phyloP scores from a whole-genome alignment of 345 rosid species.

The Pistacia integerrima region DNA sequence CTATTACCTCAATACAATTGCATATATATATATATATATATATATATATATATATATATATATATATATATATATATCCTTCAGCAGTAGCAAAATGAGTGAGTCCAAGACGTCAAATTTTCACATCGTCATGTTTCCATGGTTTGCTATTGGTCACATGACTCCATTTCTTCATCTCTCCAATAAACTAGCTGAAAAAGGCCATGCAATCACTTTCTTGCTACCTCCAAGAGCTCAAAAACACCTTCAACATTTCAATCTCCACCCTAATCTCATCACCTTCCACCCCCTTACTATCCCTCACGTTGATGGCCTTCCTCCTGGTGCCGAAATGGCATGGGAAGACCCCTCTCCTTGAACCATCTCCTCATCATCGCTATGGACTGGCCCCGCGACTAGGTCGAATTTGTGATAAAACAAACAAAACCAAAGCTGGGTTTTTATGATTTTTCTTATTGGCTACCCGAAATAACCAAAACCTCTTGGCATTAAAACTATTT shows the following conservation, averaged over 20 bases:
- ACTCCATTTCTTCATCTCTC: slow-evolving; percentile 55
- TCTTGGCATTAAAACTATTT: slow-evolving; percentile 54
- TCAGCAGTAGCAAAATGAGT: slow-evolving; percentile 24
- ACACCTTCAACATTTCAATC: slow-evolving; percentile 40
- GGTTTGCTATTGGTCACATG: slow-evolving; percentile 62
- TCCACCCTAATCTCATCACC: slow-evolving; percentile 46
- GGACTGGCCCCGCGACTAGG: slow-evolving; percentile 60
- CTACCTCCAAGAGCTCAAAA: slow-evolving; percentile 42
- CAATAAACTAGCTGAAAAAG: slow-evolving; percentile 53
- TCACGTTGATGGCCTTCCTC: slow-evolving; percentile 62
- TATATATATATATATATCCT: not conserved
- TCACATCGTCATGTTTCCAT: slow-evolving; percentile 54
- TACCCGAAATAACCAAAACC: slow-evolving; percentile 51
- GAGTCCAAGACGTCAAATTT: slow-evolving; percentile 15
- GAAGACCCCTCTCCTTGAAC: slow-evolving; percentile 50
- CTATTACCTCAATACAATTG: no score
- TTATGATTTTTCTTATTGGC: slow-evolving; percentile 60
- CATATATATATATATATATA: no score
- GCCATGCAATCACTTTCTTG: slow-evolving; percentile 39
- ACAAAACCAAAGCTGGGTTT: slow-evolving; percentile 49
- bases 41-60: no score
- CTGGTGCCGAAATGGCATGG: slow-evolving; percentile 63
- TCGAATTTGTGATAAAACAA: slow-evolving; percentile 33
- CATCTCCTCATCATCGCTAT: slow-evolving; percentile 55
- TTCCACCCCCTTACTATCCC: slow-evolving; percentile 52